Evolutionary conservation across 805 yeast genomes (phyloP).

Genomic region (Candida multigemmis): DNA sequence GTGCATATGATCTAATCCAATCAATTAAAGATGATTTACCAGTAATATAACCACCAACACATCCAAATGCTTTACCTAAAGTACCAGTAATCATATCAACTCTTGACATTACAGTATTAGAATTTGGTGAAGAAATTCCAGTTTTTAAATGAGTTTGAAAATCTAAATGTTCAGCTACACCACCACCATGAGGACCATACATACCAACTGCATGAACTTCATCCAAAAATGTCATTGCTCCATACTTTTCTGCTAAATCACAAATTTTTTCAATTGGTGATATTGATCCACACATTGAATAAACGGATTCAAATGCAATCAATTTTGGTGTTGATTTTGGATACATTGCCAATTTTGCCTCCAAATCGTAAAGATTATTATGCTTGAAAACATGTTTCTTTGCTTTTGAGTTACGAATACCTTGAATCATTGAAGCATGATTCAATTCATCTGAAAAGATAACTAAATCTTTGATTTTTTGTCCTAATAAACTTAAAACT

Average conservation of each 20-base stretch:
- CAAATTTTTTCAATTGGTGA: constrained; percentile 90
- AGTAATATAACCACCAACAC: constrained; percentile 97
- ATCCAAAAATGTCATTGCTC: constrained; percentile 93
- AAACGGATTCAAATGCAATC: constrained; percentile 94
- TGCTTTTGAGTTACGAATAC: constrained; percentile 84
- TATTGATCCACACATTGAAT: constrained; percentile 97
- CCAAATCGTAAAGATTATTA: constrained; percentile 80
- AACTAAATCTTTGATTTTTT: constrained; percentile 80
- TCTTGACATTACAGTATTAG: constrained; percentile 69
- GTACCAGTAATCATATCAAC: constrained; percentile 97
- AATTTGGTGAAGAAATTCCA: constrained; percentile 44
- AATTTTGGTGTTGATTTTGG: constrained; percentile 88
- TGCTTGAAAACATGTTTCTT: constrained; percentile 87
- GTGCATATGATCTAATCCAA: constrained; percentile 94
- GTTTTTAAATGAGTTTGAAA: constrained; percentile 70
- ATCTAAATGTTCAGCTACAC: constrained; percentile 95
- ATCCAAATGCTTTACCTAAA: constrained; percentile 92
- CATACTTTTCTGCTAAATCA: constrained; percentile 94
- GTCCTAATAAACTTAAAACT: constrained; percentile 82
- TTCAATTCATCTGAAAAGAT: constrained; percentile 88
- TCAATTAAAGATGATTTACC: constrained; percentile 78
- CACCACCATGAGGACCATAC: constrained; percentile 99
- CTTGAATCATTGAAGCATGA: constrained; percentile 97
- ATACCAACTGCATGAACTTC: constrained; percentile 99
- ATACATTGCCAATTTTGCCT: constrained; percentile 63